Conservation (phyloP, 176 grass and related monocot species). For the Dactylis glomerata region DNA sequence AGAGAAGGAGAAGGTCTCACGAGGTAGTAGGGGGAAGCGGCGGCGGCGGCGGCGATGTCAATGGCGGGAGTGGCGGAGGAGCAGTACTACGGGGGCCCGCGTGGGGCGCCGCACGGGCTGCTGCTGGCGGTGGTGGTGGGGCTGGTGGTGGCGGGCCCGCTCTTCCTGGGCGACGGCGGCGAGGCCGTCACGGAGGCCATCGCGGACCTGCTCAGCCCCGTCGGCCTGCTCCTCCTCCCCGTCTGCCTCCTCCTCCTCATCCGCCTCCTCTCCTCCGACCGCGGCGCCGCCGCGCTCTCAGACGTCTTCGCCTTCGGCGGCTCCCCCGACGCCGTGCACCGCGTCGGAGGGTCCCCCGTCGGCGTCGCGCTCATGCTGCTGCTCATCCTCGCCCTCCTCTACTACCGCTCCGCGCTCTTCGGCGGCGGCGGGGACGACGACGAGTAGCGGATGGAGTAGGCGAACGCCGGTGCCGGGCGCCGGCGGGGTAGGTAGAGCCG, state of each 20-base stretch:
- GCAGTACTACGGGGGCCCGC: slow-evolving; percentile 39
- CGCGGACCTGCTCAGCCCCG: slow-evolving; percentile 55
- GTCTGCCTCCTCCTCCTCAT: slow-evolving; percentile 54
- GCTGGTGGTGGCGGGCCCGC: slow-evolving; percentile 52
- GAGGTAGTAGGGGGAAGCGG: not conserved
- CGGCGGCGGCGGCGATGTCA: not conserved
- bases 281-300: slow-evolving; percentile 45
- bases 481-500: not conserved
- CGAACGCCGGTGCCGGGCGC: not conserved
- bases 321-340: slow-evolving; percentile 74
- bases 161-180: slow-evolving; percentile 60
- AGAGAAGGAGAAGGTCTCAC: not conserved
- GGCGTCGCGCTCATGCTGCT: slow-evolving; percentile 60
- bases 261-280: slow-evolving; percentile 73
- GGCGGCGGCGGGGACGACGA: slow-evolving; percentile 44
- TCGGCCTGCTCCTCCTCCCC: slow-evolving; percentile 70
- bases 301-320: slow-evolving; percentile 54
- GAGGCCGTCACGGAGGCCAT: slow-evolving; percentile 50
- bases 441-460: not conserved
- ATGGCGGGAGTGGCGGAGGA: slow-evolving; percentile 31
- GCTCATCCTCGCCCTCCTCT: slow-evolving; percentile 73
- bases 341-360: slow-evolving; percentile 60
- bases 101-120: slow-evolving; percentile 58
- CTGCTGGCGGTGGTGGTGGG: slow-evolving; percentile 62
- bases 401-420: slow-evolving; percentile 59